phyloP scores from a whole-genome alignment of 208 protist species.

The Strigomonas culicis region DNA sequence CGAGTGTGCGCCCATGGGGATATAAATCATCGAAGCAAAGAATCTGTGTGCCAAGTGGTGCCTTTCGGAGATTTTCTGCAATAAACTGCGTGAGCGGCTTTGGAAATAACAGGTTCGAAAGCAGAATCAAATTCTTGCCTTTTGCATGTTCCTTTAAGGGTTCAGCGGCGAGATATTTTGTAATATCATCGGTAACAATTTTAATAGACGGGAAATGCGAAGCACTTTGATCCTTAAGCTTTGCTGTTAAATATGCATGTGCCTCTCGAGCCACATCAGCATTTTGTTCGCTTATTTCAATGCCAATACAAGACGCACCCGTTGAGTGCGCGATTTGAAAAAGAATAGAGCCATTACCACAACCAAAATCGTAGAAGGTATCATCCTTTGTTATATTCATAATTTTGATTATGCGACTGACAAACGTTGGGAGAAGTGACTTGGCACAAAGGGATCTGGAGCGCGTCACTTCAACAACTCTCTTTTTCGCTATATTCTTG shows the following conservation, averaged over 20 bases:
- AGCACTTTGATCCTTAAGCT: slow-evolving; percentile 21
- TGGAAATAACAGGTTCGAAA: slow-evolving; percentile 69
- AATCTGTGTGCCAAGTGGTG: slow-evolving; percentile 41
- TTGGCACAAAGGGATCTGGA: slow-evolving; percentile 58
- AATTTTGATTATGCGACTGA: slow-evolving; percentile 42
- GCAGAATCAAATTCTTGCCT: slow-evolving; percentile 50
- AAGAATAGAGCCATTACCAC: slow-evolving; percentile 65
- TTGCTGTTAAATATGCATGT: slow-evolving; percentile 24
- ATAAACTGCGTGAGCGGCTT: slow-evolving; percentile 62
- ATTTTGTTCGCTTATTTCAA: slow-evolving; percentile 66
- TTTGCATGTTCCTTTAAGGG: slow-evolving; percentile 39
- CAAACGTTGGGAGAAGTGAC: slow-evolving; percentile 63
- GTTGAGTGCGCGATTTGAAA: slow-evolving; percentile 66
- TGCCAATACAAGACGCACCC: slow-evolving; percentile 52
- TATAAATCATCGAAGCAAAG: slow-evolving; percentile 75
- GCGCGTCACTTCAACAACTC: slow-evolving; percentile 67
- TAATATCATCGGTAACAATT: slow-evolving; percentile 68
- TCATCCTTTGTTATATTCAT: slow-evolving; percentile 45
- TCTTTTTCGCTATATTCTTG: slow-evolving; percentile 40
- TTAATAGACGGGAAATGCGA: slow-evolving; percentile 40
- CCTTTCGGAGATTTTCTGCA: slow-evolving; percentile 35
- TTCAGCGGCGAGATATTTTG: slow-evolving; percentile 30
- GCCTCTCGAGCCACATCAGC: slow-evolving; percentile 41
- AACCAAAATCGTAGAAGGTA: slow-evolving; percentile 70
- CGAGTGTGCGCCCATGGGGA: slow-evolving; percentile 43